Conservation (phyloP, 2,329 filamentous ascomycete genomes). For the Colletotrichum truncatum region DNA sequence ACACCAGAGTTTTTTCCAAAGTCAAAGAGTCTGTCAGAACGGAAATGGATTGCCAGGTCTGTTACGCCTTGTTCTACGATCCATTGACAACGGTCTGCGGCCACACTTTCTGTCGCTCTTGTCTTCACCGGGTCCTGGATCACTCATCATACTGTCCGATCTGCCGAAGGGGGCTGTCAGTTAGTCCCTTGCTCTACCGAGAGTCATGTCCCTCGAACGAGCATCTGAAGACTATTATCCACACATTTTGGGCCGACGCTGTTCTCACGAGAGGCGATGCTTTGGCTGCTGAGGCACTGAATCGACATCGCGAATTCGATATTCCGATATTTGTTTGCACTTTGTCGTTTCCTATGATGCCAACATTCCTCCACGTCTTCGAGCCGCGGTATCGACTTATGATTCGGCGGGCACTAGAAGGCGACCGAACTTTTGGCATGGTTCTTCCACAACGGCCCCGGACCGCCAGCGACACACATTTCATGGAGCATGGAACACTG, state of each 20-base stretch:
- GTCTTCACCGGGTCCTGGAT: slow-evolving; percentile 79
- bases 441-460: slow-evolving; percentile 71
- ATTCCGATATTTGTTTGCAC: slow-evolving; percentile 85
- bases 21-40: slow-evolving; percentile 69
- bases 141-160: slow-evolving; percentile 83
- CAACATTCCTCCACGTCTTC: slow-evolving; percentile 89
- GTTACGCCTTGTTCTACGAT: slow-evolving; percentile 82
- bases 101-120: slow-evolving; percentile 88
- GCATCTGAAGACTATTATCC: slow-evolving; percentile 69
- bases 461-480: slow-evolving; percentile 48
- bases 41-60: slow-evolving; percentile 90
- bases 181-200: slow-evolving; percentile 53
- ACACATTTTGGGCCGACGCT: slow-evolving; percentile 74
- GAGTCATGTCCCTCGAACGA: slow-evolving; percentile 65
- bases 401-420: slow-evolving; percentile 81
- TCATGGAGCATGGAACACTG: slow-evolving; percentile 80
- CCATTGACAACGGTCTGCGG: slow-evolving; percentile 87
- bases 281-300: slow-evolving; percentile 65
- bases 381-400: slow-evolving; percentile 93
- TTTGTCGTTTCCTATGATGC: slow-evolving; percentile 82
- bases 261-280: slow-evolving; percentile 66
- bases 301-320: slow-evolving; percentile 64
- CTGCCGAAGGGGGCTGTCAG: slow-evolving; percentile 73
- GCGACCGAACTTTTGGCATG: slow-evolving; percentile 85
- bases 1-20: slow-evolving; percentile 53